Base-by-base conservation (phyloP, 2,329 filamentous ascomycete species). In the Truncatella angustata region DNA sequence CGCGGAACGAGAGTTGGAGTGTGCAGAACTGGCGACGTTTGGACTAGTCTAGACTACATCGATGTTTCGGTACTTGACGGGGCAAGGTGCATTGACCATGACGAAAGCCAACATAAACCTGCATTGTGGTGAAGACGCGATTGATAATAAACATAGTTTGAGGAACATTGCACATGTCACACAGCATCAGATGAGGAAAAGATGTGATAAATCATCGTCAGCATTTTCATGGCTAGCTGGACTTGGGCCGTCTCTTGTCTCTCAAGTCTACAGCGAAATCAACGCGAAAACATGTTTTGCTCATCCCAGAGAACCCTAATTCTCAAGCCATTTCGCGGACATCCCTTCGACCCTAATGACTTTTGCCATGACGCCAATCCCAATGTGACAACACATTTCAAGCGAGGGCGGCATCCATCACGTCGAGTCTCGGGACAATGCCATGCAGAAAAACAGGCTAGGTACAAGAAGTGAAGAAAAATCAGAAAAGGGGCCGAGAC, bases 401-500 rank as follows among this genome's bases (percentile, higher is more conserved):
- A 7, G 34, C n/a, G 18, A 21, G 12, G 20, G 24, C 20, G 26
- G 48, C 20, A 32, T 49, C 24, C 35, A 20, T 50, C 36, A 40
- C 18, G 36, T 18, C 47, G 35, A 50, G 47, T 42, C 35, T 40
- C 47, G 36, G 23, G 40, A 26, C 40, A 45, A 34, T 45, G 49
- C 40, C 49, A 51, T 44, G 49, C 39, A 51, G 40, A 45, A 51
- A 44, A 26, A 10, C 12, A 45, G 49, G 11, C 35, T 51, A 51
- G 49, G 37, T 51, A 51, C 49, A 51, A 45, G 49, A 51, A 51
- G 24, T 26, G 49, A 51, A 51, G 37, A 51, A 51, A 23, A 16
- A 11, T 11, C 14, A 36, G 23, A 51, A 51, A 12, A 45, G 49
- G 49, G 49, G 40, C 49, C 49, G 40, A 45, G 30, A 51, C 49